phyloP scores from a whole-genome alignment of 208 protist species.

The Crithidia fasciculata region DNA sequence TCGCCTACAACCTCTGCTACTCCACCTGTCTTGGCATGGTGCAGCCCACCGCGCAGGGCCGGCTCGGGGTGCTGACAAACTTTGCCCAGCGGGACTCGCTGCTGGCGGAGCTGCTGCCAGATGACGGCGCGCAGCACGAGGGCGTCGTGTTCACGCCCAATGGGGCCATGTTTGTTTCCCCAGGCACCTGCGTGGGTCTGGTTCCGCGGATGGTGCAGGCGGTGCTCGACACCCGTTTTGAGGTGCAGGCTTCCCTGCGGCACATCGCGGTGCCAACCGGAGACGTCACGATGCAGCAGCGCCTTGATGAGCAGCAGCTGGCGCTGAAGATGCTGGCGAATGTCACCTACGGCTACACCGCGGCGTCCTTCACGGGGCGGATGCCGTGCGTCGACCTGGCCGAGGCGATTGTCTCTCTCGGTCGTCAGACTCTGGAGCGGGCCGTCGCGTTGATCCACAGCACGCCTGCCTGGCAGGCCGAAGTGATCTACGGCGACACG shows the following conservation, averaged over 20 bases:
- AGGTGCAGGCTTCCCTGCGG: slow-evolving; percentile 76
- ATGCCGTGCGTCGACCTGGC: slow-evolving; percentile 98
- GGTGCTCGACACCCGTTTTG: slow-evolving; percentile 83
- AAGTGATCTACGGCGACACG: slow-evolving; percentile 99
- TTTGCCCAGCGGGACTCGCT: slow-evolving; percentile 50
- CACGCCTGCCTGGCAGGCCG: slow-evolving; percentile 92
- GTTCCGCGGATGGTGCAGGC: slow-evolving; percentile 79
- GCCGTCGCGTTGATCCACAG: slow-evolving; percentile 97
- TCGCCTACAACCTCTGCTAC: slow-evolving; percentile 99
- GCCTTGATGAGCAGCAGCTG: slow-evolving; percentile 97
- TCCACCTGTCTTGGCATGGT: slow-evolving; percentile 83
- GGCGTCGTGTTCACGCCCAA: slow-evolving; percentile 75
- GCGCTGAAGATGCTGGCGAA: slow-evolving; percentile 99
- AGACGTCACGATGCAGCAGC: slow-evolving; percentile 55
- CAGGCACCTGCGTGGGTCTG: slow-evolving; percentile 60
- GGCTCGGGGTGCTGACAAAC: slow-evolving; percentile 68
- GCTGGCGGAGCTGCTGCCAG: slow-evolving; percentile 79
- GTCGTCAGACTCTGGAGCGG: slow-evolving; percentile 98
- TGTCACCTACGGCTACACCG: slow-evolving; percentile 99
- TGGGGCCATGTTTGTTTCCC: slow-evolving; percentile 75
- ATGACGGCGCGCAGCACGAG: slow-evolving; percentile 39
- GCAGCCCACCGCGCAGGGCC: slow-evolving; percentile 40
- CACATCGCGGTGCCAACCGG: slow-evolving; percentile 58
- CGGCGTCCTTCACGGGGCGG: slow-evolving; percentile 97
- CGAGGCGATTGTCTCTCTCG: slow-evolving; percentile 97